Conservation (phyloP, 202 grass and related monocot genomes). For the Musa balbisiana region DNA sequence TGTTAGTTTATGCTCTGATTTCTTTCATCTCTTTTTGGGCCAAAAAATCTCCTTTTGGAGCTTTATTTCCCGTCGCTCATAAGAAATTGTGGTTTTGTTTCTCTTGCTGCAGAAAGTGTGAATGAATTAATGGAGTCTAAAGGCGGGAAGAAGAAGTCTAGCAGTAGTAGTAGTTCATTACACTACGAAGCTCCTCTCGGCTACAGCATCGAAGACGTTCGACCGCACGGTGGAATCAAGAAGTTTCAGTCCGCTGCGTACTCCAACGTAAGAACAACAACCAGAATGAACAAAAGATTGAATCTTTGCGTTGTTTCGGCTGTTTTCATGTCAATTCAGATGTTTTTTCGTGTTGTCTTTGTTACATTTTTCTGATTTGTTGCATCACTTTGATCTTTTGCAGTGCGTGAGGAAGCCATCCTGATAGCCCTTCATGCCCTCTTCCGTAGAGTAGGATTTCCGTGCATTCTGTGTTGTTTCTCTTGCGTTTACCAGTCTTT, state of each 20-base stretch:
- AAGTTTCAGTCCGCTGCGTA: slow-evolving; percentile 1
- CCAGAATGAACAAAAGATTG: background rate
- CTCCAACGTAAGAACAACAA: slow-evolving; percentile 1
- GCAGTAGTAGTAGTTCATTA: slow-evolving; percentile 1
- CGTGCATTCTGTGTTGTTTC: background rate
- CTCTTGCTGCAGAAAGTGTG: background rate
- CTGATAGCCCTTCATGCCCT: slow-evolving; percentile 1
- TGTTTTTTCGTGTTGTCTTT: background rate
- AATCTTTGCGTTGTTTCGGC: background rate
- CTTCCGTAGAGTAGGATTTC: background rate
- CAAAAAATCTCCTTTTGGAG: background rate
- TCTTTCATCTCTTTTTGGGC: background rate
- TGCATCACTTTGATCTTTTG: background rate
- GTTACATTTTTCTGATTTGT: no score
- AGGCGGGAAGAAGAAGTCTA: slow-evolving; percentile 5
- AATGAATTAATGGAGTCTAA: slow-evolving; percentile 8
- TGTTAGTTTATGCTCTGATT: background rate
- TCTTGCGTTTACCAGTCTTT: background rate
- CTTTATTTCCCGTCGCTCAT: background rate
- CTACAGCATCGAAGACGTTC: slow-evolving; percentile 1
- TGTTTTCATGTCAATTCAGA: background rate
- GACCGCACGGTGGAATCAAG: slow-evolving; percentile 7
- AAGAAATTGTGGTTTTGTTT: background rate
- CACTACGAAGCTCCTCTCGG: slow-evolving; percentile 3
- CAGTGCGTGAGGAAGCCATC: slow-evolving; percentile 1